Evolutionary conservation across 2,329 filamentous ascomycete genomes (phyloP).

Genomic region (Penicillium occitanis): DNA sequence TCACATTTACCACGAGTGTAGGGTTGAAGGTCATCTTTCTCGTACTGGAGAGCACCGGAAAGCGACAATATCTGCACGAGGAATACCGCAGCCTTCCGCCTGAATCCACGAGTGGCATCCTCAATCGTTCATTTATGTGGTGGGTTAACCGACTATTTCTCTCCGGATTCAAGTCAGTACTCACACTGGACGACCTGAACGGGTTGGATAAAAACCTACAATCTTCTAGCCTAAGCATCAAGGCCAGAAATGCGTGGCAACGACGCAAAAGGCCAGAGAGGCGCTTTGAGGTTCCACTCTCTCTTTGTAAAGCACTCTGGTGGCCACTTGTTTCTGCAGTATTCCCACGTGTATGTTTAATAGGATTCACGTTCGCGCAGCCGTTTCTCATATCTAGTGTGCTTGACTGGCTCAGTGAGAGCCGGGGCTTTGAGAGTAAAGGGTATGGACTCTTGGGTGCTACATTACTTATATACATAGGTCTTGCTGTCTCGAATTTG

Average conservation of each 20-base stretch:
- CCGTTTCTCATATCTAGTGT: constrained; percentile 7
- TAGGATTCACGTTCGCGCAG: constrained; percentile 17
- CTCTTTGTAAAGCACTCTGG: constrained; percentile 10
- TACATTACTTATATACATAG: constrained; percentile 16
- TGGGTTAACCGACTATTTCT: constrained; percentile 15
- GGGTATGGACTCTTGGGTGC: constrained; percentile 16
- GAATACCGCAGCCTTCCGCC: constrained; percentile 12
- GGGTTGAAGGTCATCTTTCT: constrained; percentile 6
- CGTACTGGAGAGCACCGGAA: constrained; percentile 9
- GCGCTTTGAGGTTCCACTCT: constrained; percentile 9
- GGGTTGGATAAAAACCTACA: constrained; percentile 7
- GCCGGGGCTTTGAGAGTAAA: constrained; percentile 19
- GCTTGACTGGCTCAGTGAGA: constrained; percentile 21
- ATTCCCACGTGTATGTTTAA: constrained; percentile 16
- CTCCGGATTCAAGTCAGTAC: constrained; percentile 12
- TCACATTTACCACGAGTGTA: constrained; percentile 2
- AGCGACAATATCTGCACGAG: neutral
- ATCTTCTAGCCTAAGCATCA: neutral
- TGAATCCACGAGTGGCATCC: constrained; percentile 16
- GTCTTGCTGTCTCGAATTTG: constrained; percentile 11
- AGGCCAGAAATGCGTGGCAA: neutral
- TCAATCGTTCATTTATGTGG: constrained; percentile 20
- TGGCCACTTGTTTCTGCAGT: constrained; percentile 8
- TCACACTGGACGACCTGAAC: constrained; percentile 16
- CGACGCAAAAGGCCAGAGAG: neutral